Evolutionary conservation across 345 rosid species (phyloP).

Genomic region (Hevea brasiliensis): DNA sequence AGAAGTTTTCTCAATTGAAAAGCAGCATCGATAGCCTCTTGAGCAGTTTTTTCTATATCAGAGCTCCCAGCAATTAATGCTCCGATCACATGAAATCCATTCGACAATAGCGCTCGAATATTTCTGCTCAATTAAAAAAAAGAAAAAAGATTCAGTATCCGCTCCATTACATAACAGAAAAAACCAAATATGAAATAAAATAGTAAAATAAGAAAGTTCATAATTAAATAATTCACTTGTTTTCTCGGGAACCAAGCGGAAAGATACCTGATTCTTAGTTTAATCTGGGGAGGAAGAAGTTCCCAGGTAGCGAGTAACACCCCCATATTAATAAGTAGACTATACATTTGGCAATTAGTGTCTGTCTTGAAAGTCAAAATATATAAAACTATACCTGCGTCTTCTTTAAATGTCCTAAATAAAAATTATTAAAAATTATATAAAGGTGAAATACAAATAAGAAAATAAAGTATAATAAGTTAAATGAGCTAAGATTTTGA

Average conservation of each 20-base stretch:
- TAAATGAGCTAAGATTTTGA: no score
- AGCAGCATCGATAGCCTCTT: conserved; percentile 53
- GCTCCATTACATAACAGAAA: not conserved
- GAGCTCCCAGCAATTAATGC: conserved; percentile 49
- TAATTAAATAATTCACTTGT: no score
- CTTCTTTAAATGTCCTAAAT: no score
- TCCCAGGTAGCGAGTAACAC: conserved; percentile 40
- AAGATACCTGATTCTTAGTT: conserved; percentile 65
- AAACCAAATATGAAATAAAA: not conserved
- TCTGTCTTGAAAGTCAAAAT: no score
- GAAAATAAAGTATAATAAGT: no score
- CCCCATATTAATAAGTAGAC: no score
- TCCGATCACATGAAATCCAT: conserved; percentile 77
- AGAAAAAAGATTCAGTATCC: no score
- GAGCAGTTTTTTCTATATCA: conserved; percentile 44
- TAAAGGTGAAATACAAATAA: no score
- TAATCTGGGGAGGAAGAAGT: conserved; percentile 47
- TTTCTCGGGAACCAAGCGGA: not conserved
- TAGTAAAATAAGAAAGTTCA: not conserved
- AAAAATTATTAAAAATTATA: no score
- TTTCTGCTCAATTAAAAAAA: conserved; percentile 45
- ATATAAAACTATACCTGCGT: no score
- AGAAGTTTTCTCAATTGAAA: conserved; percentile 51
- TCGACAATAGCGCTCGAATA: conserved; percentile 54
- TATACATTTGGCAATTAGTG: no score